Base-by-base conservation (phyloP, 768 basidiomycete genomes). In the Chalciporus pseudorubinellus region DNA sequence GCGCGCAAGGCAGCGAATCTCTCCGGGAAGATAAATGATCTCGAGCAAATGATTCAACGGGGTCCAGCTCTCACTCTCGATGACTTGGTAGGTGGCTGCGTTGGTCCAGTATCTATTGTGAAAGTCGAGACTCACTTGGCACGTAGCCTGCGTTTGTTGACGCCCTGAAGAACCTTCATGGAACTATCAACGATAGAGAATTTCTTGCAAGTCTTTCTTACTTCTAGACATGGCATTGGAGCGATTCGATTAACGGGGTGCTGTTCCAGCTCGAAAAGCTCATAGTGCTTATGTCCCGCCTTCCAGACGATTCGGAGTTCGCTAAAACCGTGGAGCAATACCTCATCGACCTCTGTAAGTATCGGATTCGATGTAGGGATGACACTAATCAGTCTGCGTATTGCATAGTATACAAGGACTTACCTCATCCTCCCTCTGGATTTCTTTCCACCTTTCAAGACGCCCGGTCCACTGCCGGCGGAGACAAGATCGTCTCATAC, bases 351-450 rank as follows among this genome's bases (percentile, higher is more conserved):
- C 66, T 83, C 43, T 71, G 87, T 88, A 62, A 61, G 85, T 73
- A n/a, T 21, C n/a, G 10, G 12, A n/a, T 31, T 20, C 22, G 46
- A 33, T 7, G 41, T 26, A 26, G 6, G 26, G 26, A 26, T 6
- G 26, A 4, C 26, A 33, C 38, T 39, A 46, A 20, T 34, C 18
- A 34, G 7, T 9, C 26, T 26, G 26, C 26, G 3, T 9, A 26
- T 26, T 42, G 38, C 41, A 44, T 52, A 87, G 85, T 90, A 38
- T 90, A 84, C 74, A 82, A 85, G 53, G 90, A 90, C 66, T 78
- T 92, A 31, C 87, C 88, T 3, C 89, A 89, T 55, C 89, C 89
- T 5, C 83, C 87, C 10, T 69, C 66, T 44, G 73, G 72, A 11
- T 87, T 82, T 62, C 68, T 87, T 34, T 59, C 68, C 10, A 55